Evolutionary conservation across 2,329 filamentous ascomycete genomes (phyloP), one percentile per base, ranked within the genome.

Genomic region (Pseudogymnoascus sp.): DNA sequence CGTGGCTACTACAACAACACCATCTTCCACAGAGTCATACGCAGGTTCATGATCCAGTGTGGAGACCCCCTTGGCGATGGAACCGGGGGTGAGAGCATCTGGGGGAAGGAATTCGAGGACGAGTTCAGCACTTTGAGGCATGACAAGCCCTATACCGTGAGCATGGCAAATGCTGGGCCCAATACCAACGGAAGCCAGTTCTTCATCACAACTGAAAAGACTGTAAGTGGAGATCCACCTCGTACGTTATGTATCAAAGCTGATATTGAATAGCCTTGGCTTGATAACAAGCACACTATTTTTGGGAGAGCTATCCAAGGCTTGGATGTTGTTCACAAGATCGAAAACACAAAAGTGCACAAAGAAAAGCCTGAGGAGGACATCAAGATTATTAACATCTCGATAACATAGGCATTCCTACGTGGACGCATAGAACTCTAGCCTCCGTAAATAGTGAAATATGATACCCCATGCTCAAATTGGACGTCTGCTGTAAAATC

Each of bases 151-250:
- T 99, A 96, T 74, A 98, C 93, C 0, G 82, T 98, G 64, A 96
- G 90, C 74, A 99, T 99, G 95, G 95, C 95, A 11, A 99, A 99
- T 75, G 93, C 95, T 0, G 95, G 95, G 0, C 91, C 92, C 0
- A 92, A 93, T 71, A 97, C 93, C 37, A 99, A 99, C 73, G 95
- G 90, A 12, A 95, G 89, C 72, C 95, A 99, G 75, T 99, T 99
- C 75, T 99, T 99, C 72, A 96, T 99, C 68, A 99, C 95, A 0
- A 97, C 93, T 0, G 96, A 97, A 76, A 96, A 96, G 78, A 92
- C 95, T 68, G 87, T 89, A 79, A 78, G 86, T 82, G 33, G 53
- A 33, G 40, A 28, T 4, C 26, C 31, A 60, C 6, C 12, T 12
- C n/a, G 16, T 56, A 28, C 59, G 28, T 62, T 50, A 37, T 46